Percentiles rank a stretch among this genome's conserved stretches.
Evolutionary conservation across 176 grass and related monocot species (phyloP).

Genomic region (Cocos nucifera): DNA sequence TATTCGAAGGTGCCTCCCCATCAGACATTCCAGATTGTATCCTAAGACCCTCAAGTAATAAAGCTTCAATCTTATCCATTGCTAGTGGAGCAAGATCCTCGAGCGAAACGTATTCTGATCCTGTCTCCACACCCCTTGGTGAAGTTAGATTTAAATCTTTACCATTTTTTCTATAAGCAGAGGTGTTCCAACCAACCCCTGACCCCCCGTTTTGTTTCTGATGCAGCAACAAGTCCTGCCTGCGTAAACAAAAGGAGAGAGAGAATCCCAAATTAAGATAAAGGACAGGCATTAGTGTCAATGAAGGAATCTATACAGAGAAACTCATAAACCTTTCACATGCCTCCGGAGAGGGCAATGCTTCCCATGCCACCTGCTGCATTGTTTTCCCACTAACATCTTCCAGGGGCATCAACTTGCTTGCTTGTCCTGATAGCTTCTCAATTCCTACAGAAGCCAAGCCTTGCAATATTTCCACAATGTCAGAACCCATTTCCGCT

Average conservation of each 20-base stretch:
- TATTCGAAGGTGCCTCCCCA: slow-evolving; percentile 85
- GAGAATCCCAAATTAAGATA: slow-evolving; percentile 2
- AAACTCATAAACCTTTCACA: slow-evolving; percentile 38
- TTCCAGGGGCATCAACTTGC: slow-evolving; percentile 90
- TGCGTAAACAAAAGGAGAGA: slow-evolving; percentile 18
- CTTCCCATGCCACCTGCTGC: slow-evolving; percentile 69
- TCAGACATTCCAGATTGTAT: slow-evolving; percentile 97
- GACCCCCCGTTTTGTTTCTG: slow-evolving; percentile 18
- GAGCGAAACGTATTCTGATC: slow-evolving; percentile 79
- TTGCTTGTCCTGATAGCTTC: slow-evolving; percentile 81
- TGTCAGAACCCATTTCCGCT: slow-evolving; percentile 88
- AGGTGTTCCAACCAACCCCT: slow-evolving; percentile 18
- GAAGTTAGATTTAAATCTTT: slow-evolving; percentile 27
- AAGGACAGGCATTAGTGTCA: not conserved
- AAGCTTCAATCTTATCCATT: slow-evolving; percentile 97
- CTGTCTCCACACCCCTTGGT: slow-evolving; percentile 30
- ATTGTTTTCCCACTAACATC: slow-evolving; percentile 85
- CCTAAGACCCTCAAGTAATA: slow-evolving; percentile 84
- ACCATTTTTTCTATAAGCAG: slow-evolving; percentile 39
- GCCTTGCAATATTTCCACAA: slow-evolving; percentile 84
- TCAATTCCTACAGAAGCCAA: slow-evolving; percentile 83
- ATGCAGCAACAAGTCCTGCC: slow-evolving; percentile 45
- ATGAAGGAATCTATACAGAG: slow-evolving; percentile 1
- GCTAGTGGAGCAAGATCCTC: slow-evolving; percentile 93
- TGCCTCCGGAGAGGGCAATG: slow-evolving; percentile 43